These are phyloP conservation scores for Neospermospora avenae DNA, from an alignment of 2,329 filamentous ascomycete genomes.

Conservation along the genomic window DNA sequence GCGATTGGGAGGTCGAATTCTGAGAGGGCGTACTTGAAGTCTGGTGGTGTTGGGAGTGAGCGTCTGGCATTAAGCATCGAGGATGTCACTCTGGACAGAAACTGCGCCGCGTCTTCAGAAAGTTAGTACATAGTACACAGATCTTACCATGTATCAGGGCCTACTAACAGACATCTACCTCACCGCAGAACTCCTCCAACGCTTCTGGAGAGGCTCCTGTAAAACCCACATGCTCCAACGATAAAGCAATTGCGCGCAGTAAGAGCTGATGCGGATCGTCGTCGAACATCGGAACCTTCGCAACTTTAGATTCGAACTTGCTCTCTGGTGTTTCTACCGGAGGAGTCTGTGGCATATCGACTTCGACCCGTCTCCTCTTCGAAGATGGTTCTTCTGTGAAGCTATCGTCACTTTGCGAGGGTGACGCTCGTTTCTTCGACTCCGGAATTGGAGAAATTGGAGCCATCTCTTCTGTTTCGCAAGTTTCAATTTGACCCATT, in stretches of 20 bases:
- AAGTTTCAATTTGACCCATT: not conserved
- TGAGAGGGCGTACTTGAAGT: conserved; percentile 53
- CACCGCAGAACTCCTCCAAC: conserved; percentile 54
- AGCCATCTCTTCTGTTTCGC: conserved; percentile 18
- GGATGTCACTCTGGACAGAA: conserved; percentile 32
- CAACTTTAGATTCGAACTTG: not conserved
- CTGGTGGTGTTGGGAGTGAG: conserved; percentile 50
- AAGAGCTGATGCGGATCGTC: conserved; percentile 38
- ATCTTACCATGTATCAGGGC: not conserved
- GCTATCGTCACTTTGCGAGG: conserved; percentile 29
- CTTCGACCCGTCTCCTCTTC: conserved; percentile 29
- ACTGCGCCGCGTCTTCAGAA: conserved; percentile 30
- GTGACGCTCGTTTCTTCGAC: conserved; percentile 28
- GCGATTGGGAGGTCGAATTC: conserved; percentile 50
- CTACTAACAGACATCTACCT: conserved; percentile 55
- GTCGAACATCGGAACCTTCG: conserved; percentile 25
- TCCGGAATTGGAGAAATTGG: conserved; percentile 21
- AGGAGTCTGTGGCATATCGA: conserved; percentile 24
- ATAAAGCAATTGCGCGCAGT: conserved; percentile 53
- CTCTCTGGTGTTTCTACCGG: conserved; percentile 32
- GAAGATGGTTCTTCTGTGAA: conserved; percentile 22
- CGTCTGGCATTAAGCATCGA: conserved; percentile 39
- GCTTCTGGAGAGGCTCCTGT: conserved; percentile 52
- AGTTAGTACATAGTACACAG: conserved; percentile 14
- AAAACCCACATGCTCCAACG: conserved; percentile 57